Evolutionary conservation across 768 basidiomycete species (phyloP).

Genomic region (Trametes coccinea): DNA sequence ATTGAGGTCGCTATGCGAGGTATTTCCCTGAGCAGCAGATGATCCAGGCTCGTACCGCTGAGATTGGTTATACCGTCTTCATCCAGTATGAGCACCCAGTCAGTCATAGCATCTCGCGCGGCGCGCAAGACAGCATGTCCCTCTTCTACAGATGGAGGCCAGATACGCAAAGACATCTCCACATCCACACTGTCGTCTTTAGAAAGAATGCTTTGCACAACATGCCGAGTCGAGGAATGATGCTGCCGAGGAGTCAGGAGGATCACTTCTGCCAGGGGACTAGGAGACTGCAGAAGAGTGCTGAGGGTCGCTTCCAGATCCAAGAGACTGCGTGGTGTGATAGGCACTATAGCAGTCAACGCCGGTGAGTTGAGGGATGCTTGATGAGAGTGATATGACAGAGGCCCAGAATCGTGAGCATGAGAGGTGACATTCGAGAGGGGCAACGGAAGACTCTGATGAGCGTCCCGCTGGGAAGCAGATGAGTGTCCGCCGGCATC

Average conservation of each 20-base stretch:
- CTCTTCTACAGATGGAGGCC: constrained; percentile 26
- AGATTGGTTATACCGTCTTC: constrained; percentile 43
- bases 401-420: neutral
- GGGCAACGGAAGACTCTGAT: too few species aligned
- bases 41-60: constrained; percentile 33
- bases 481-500: too few species aligned
- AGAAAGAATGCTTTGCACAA: constrained; percentile 37
- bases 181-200: constrained; percentile 33
- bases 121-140: constrained; percentile 36
- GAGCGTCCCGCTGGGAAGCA: too few species aligned
- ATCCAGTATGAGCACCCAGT: constrained; percentile 56
- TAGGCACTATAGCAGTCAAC: constrained; percentile 42
- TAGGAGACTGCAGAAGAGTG: constrained; percentile 40
- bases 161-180: constrained; percentile 44
- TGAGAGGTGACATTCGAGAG: neutral
- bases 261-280: constrained; percentile 45
- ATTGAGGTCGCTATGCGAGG: constrained; percentile 37
- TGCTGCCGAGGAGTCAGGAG: constrained; percentile 46
- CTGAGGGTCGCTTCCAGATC: constrained; percentile 37
- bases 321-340: constrained; percentile 39
- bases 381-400: neutral
- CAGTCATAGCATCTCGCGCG: constrained; percentile 42
- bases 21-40: constrained; percentile 43
- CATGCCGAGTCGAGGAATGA: constrained; percentile 36
- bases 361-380: neutral